A percentile compares a stretch with the other conserved stretches of the same genome.
Conservation (phyloP, 2,329 filamentous ascomycete genomes). For the Ceratocystis ficicola region DNA sequence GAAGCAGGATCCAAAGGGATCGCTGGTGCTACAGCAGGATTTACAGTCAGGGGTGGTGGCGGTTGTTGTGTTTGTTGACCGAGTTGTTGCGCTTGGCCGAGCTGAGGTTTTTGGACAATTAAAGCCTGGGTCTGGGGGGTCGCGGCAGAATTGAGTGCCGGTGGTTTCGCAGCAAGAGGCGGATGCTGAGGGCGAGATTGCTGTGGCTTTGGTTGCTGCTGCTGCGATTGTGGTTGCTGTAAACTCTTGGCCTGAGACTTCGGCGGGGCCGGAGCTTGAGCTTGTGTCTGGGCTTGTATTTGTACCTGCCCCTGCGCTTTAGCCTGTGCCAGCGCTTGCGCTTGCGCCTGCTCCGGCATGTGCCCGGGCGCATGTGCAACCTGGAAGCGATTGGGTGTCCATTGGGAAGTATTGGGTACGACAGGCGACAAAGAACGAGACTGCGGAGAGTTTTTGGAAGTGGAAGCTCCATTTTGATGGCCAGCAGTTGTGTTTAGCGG, state of each 20-base stretch:
- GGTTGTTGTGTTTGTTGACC: background rate
- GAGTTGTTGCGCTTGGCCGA: background rate
- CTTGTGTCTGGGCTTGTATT: slow-evolving; percentile 11
- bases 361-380: slow-evolving; percentile 1
- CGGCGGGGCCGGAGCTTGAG: background rate
- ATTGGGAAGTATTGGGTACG: slow-evolving; percentile 3
- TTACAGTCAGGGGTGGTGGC: background rate
- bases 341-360: slow-evolving; percentile 14
- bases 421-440: background rate
- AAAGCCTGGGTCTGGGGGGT: background rate
- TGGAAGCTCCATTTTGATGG: background rate
- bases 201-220: background rate
- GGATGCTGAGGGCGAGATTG: background rate
- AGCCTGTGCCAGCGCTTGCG: slow-evolving; percentile 14
- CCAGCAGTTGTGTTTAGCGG: background rate
- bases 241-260: slow-evolving; percentile 13
- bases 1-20: background rate
- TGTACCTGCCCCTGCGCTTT: slow-evolving; percentile 17
- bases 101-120: background rate
- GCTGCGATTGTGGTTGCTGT: background rate
- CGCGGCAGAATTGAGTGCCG: background rate
- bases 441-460: background rate
- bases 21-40: background rate
- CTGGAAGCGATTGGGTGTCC: slow-evolving; percentile 6
- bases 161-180: background rate